phyloP scores from a whole-genome alignment of 2,329 filamentous ascomycete species.

The Penicillium griseofulvum region DNA sequence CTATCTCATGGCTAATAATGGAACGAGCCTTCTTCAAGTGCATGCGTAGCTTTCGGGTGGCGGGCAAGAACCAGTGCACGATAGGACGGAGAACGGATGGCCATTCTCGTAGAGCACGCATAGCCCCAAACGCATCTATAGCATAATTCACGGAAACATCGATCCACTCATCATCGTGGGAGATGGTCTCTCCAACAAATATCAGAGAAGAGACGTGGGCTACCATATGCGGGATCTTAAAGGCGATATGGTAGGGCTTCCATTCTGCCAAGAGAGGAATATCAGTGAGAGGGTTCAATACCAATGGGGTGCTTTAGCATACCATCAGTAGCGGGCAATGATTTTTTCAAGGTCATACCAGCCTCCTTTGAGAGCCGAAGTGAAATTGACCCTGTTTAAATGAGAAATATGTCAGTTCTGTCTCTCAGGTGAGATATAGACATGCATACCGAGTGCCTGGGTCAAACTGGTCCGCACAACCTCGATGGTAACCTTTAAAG shows the following conservation, averaged over 20 bases:
- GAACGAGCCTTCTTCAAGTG: constrained; percentile 38
- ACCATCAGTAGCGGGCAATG: constrained; percentile 26
- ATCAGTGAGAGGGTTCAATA: not conserved
- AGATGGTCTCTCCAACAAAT: constrained; percentile 25
- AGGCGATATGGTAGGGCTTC: constrained; percentile 55
- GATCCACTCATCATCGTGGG: constrained; percentile 27
- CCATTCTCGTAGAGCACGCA: constrained; percentile 43
- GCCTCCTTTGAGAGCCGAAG: constrained; percentile 30
- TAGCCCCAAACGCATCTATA: constrained; percentile 23
- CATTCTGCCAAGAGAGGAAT: constrained; percentile 44
- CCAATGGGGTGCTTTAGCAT: constrained; percentile 1
- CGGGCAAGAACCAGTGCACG: constrained; percentile 47
- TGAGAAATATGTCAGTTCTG: not conserved
- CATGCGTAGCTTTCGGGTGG: constrained; percentile 38
- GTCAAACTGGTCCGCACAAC: constrained; percentile 32
- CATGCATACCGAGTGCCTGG: constrained; percentile 28
- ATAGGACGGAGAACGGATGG: constrained; percentile 44
- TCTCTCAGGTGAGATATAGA: no score
- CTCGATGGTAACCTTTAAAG: constrained; percentile 17
- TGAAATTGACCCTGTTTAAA: constrained; percentile 22
- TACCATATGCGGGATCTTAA: constrained; percentile 52
- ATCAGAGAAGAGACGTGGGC: constrained; percentile 51
- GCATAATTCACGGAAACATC: constrained; percentile 27
- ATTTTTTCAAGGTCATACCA: constrained; percentile 22
- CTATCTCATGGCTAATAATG: constrained; percentile 33